Base-by-base conservation (phyloP, 2,329 filamentous ascomycete species). In the Diatrype stigma region DNA sequence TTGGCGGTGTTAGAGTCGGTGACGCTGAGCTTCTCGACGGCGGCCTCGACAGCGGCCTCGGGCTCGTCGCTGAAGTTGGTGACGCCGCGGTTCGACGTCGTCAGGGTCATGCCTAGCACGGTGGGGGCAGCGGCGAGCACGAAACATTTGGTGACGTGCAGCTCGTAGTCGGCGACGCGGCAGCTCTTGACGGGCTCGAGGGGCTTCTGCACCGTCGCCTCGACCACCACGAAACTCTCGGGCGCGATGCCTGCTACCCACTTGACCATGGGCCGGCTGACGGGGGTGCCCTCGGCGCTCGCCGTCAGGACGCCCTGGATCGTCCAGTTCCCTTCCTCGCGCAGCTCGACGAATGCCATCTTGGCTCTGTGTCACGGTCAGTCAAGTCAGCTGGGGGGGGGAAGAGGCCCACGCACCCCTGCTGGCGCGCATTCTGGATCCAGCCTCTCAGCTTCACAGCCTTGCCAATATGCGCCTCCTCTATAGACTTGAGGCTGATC, bases 201-300 rank as follows among this genome's bases (percentile, higher is more conserved):
- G 0, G 92, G 89, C 73, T 87, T 87, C 77, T 91, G 82, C 48
- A 97, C 86, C 30, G 79, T 74, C 58, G 87, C 94, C 64, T 95
- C 89, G 53, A 96, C 85, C 38, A 85, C 75, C 23, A 96, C 85
- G 61, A 88, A 91, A 60, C 87, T 90, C 77, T 96, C 93, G 44
- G 86, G 78, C 64, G 83, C 87, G 59, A 96, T 73, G 42, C 76
- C 80, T 45, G 82, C 83, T 46, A 87, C 84, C 83, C 89, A 97
- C 75, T 97, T 97, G 67, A 96, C 89, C 93, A 97, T 97, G 71
- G 89, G 90, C 68, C 85, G 86, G 55, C 83, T 88, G 35, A 91
- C 81, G 6, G 73, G 72, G 46, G 73, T 80, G 34, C 78, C 84
- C 63, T 90, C 82, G 66, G 77, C 72, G 63, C 81, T 82, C 46